Evolutionary conservation across 352 stramenopile genomes (phyloP).

Genomic region (Pythium plurisporium): DNA sequence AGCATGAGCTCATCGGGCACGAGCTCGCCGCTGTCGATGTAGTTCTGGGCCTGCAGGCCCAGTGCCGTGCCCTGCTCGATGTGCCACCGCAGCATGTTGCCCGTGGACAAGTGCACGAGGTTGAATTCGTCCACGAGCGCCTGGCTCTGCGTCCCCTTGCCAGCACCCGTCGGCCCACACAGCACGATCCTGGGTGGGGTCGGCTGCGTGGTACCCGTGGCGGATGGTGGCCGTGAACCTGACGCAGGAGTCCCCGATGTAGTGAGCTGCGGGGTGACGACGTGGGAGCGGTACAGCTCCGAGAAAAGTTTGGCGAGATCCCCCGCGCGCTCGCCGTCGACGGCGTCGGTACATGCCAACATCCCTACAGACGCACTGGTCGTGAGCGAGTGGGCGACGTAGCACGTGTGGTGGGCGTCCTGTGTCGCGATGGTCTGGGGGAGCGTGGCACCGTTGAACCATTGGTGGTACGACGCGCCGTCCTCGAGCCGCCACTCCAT

Average conservation of each 20-base stretch:
- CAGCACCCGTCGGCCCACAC: conserved; percentile 87
- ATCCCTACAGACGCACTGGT: conserved; percentile 29
- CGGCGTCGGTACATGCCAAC: conserved; percentile 46
- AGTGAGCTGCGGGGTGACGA: conserved; percentile 7
- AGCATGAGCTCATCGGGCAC: conserved; percentile 53
- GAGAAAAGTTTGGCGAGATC: conserved; percentile 56
- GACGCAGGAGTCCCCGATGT: conserved; percentile 3
- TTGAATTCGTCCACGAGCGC: conserved; percentile 71
- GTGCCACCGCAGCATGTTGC: conserved; percentile 81
- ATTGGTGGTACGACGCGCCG: conserved; percentile 32
- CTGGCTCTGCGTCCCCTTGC: conserved; percentile 96
- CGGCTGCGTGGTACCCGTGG: neutral
- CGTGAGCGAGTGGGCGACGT: conserved; percentile 42
- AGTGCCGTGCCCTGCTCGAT: conserved; percentile 47
- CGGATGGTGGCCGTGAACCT: neutral
- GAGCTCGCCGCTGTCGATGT: conserved; percentile 76
- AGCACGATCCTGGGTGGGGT: conserved; percentile 77
- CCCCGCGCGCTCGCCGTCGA: conserved; percentile 38
- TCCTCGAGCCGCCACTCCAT: conserved; percentile 31
- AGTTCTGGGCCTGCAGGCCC: conserved; percentile 68
- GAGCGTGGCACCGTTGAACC: conserved; percentile 36
- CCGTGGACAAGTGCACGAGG: conserved; percentile 84
- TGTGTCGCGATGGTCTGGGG: conserved; percentile 33
- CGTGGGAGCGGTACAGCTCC: conserved; percentile 50
- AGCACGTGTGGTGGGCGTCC: conserved; percentile 49